Base-by-base conservation (phyloP, 2,329 filamentous ascomycete genomes). In the Domatiomyces globalis region DNA sequence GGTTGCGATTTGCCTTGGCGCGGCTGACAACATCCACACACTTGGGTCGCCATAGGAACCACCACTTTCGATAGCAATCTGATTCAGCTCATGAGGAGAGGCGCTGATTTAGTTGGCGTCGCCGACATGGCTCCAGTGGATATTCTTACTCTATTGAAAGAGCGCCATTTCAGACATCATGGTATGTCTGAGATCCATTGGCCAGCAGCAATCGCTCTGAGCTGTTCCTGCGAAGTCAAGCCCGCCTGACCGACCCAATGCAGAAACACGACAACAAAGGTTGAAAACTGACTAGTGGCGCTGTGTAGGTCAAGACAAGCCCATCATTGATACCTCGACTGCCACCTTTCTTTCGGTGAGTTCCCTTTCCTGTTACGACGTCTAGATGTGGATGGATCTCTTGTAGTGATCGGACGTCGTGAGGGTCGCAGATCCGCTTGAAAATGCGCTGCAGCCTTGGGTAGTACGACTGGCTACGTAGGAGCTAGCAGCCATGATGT, bases 301-400 rank as follows among this genome's bases (percentile, higher is more conserved):
- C 43, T 27, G 6, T 46, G 47, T 49, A 69, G 67, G 66, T 56
- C 61, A 67, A 49, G 67, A 67, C 49, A 47, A 54, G 46, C 58
- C 61, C 22, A 61, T 64, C 51, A 62, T 70, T 51, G 67, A 67
- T 51, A 58, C 62, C 49, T 56, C 62, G 22, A 63, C 64, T 20
- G 66, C 69, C 49, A 62, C 64, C 50, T 49, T 67, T 36, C 60
- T 69, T 43, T 71, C 68, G 55, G 68, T 71, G 66, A 52, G 66
- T 59, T 19, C 17, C 29, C 29, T 27, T 7, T 42, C 15, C 27
- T n/a, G 33, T 46, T 29, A 25, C 45, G 27, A 17, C 45, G 4
- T 29, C 17, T 17, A n/a, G 10, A 17, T 2, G 27, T 49, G 27
- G n/a, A n/a, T 20, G 19, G 22, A 9, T 50, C 18, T 25, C 5